Conservation (phyloP, 768 basidiomycete genomes). For the Cystofilobasidium capitatum region DNA sequence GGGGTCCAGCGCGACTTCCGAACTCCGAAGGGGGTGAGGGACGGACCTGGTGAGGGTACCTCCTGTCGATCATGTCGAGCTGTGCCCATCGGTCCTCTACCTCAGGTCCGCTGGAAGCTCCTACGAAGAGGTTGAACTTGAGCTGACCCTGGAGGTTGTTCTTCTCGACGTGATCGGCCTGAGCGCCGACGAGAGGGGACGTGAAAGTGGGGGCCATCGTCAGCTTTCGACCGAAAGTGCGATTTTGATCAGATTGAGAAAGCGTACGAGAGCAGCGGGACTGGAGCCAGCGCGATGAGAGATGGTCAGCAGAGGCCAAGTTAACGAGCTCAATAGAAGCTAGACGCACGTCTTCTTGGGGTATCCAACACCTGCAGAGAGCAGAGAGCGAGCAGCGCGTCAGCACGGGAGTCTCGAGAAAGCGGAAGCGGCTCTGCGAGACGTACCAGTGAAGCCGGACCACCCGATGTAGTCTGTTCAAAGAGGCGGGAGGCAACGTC, state of each 20-base stretch:
- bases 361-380: constrained; percentile 31
- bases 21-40: not conserved
- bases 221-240: not conserved
- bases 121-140: constrained; percentile 30
- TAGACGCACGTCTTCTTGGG: constrained; percentile 27
- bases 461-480: not conserved
- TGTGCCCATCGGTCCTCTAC: constrained; percentile 31
- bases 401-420: not conserved
- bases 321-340: not conserved
- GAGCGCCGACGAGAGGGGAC: not conserved
- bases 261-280: not conserved
- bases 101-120: constrained; percentile 29
- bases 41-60: constrained; percentile 32
- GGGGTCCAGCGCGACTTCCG: not conserved
- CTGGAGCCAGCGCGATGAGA: no score
- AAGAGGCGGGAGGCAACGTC: not conserved
- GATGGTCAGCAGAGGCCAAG: no score
- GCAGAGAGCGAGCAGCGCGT: not conserved
- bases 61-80: constrained; percentile 30
- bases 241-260: not conserved
- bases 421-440: not conserved
- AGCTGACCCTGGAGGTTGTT: constrained; percentile 33
- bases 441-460: constrained; percentile 14
- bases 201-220: not conserved
- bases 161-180: constrained; percentile 34